Base-by-base conservation (phyloP, 495 filamentous ascomycete species). In the Penicillium bovifimosum region DNA sequence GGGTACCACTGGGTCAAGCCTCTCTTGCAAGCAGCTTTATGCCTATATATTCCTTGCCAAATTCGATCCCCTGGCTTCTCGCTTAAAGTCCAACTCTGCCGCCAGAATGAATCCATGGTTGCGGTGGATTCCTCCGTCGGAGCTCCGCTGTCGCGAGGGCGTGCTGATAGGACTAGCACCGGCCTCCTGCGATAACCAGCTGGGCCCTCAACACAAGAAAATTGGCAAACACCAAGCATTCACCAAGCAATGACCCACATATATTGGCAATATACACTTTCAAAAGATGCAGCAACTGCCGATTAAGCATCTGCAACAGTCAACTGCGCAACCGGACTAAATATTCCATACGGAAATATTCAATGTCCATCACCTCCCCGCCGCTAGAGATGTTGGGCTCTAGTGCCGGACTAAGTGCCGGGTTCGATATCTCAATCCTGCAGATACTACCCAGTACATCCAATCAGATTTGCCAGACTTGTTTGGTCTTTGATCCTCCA, bases 101-200 rank as follows among this genome's bases (percentile, higher is more conserved):
- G n/a, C 9, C 41, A 6, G 17, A 44, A 10, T 7, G 28, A 13
- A 20, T n/a, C 32, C n/a, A 26, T 29, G 28, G 31, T 38, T 10
- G 11, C 31, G 14, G 14, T 28, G 32, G 20, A 27, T 16, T 49
- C 20, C 36, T 13, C 47, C 49, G 49, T 42, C 49, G 49, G 49
- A 52, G 31, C 40, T 52, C 49, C 49, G 49, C 29, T 34, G 39
- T 31, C n/a, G 13, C 26, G 29, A 24, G 49, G 40, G 35, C 11
- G 49, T 34, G 7, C 29, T 44, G 7, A 2, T 33, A 29, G 10
- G 31, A 36, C 34, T 20, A 40, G 14, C 27, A 45, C 42, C 42
- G 35, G 20, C 14, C 43, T 46, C 47, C 35, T 49, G 27, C 20
- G 45, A 47, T 47, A 47, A 47, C 33, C 2, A 34, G 13, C 4